A percentile compares a stretch with the other conserved stretches of the same genome.
Evolutionary conservation across 2,329 filamentous ascomycete genomes (phyloP).

Genomic region (Penicillium sp.): DNA sequence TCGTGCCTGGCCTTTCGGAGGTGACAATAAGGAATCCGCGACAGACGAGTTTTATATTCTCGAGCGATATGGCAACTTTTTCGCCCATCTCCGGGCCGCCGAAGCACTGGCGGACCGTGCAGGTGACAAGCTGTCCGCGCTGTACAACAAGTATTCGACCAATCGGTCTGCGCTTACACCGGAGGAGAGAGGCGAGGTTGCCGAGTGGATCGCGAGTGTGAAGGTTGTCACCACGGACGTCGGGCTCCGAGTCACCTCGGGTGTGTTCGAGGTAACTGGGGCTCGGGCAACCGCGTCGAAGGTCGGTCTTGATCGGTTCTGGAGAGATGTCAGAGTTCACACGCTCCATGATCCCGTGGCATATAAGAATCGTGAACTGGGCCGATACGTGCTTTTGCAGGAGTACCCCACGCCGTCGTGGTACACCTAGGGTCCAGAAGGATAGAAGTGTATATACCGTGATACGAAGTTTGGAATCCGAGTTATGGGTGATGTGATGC

Average conservation of each 20-base stretch:
- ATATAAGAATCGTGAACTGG: constrained; percentile 61
- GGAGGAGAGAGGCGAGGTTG: constrained; percentile 54
- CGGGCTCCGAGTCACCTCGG: constrained; percentile 53
- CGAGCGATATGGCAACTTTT: constrained; percentile 59
- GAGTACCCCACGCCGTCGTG: constrained; percentile 57
- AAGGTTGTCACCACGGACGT: constrained; percentile 61
- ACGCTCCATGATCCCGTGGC: constrained; percentile 62
- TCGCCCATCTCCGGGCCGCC: constrained; percentile 57
- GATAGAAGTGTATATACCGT: no score
- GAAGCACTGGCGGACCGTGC: constrained; percentile 56
- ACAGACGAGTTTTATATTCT: constrained; percentile 63
- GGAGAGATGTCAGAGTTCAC: constrained; percentile 62
- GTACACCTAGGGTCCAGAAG: constrained; percentile 48
- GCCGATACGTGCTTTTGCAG: constrained; percentile 52
- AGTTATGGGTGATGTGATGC: neutral
- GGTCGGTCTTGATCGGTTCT: constrained; percentile 60
- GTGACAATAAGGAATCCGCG: constrained; percentile 56
- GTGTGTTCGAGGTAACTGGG: constrained; percentile 61
- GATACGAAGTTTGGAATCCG: neutral
- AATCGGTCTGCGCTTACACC: constrained; percentile 46
- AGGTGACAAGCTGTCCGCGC: constrained; percentile 44
- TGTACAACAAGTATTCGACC: constrained; percentile 45
- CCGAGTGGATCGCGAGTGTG: constrained; percentile 58
- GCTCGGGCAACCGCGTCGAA: constrained; percentile 54
- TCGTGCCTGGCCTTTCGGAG: constrained; percentile 59